Evolutionary conservation across 352 stramenopile species (phyloP).

Genomic region (Pythium insidiosum): DNA sequence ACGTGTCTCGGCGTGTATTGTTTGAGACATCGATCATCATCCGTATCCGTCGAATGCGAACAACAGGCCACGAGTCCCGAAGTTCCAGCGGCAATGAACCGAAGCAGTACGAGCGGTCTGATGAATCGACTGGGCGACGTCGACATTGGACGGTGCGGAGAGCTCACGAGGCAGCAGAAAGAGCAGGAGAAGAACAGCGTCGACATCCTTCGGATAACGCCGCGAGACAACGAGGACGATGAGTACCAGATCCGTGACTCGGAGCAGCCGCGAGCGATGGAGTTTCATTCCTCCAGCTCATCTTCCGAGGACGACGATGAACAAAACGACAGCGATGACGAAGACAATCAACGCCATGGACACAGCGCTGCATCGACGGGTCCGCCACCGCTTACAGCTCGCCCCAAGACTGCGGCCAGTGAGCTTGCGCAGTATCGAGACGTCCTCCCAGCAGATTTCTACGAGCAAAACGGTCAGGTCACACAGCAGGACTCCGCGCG

Average conservation of each 20-base stretch:
- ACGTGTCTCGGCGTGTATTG: too few relatives aligned
- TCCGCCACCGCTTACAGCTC: too few relatives aligned
- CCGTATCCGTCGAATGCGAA: too few relatives aligned
- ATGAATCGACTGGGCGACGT: conserved; percentile 6
- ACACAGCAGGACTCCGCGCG: background rate
- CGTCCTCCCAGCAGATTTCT: conserved; percentile 42
- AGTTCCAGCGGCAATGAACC: background rate
- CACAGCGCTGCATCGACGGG: background rate
- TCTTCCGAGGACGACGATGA: conserved; percentile 28
- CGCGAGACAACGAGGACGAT: conserved; percentile 26
- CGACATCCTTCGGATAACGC: conserved; percentile 14
- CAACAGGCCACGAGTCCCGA: too few relatives aligned
- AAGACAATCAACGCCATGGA: conserved; percentile 1
- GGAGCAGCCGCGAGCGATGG: conserved; percentile 37
- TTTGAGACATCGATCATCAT: too few relatives aligned
- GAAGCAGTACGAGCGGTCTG: background rate
- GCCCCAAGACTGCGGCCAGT: conserved; percentile 44
- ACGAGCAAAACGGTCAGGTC: conserved; percentile 22
- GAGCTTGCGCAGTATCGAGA: conserved; percentile 52
- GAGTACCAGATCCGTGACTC: conserved; percentile 55
- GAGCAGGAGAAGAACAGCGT: background rate
- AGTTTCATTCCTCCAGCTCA: conserved; percentile 53
- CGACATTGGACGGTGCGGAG: conserved; percentile 2
- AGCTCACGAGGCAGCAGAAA: background rate
- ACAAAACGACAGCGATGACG: conserved; percentile 5